Evolutionary conservation across 2,329 filamentous ascomycete genomes (phyloP), one percentile per base, ranked within the genome.

Genomic region (Alternaria panax): DNA sequence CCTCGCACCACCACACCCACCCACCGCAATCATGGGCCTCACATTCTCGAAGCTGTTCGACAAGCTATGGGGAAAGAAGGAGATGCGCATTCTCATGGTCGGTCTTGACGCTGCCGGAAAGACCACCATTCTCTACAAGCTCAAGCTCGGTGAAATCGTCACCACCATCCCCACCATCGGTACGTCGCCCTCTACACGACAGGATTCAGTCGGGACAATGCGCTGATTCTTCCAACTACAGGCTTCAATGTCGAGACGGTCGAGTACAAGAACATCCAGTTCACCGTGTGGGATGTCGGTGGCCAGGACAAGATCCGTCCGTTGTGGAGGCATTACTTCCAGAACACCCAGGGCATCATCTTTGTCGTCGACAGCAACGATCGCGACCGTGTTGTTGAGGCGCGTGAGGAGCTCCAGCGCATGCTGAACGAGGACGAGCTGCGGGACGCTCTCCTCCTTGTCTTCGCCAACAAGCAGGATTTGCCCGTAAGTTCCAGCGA

Each of bases 391-490:
- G 92, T 99, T 80, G 92, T 95, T 57, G 95, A 98, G 83, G 95
- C 95, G 57, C 88, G 90, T 72, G 91, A 92, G 79, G 95, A 99
- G 80, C 85, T 99, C 67, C 93, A 97, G 83, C 91, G 94, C 76
- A 98, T 98, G 82, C 92, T 98, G 82, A 95, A 96, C 80, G 95
- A 98, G 79, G 90, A 94, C 66, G 95, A 99, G 85, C 94, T 98
- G 88, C 93, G 95, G 83, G 94, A 98, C 77, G 93, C 93, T 63
- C 85, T 98, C 71, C 84, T 99, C 71, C 83, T 98, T 62, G 94
- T 99, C 41, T 98, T 99, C 80, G 95, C 95, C 75, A 99, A 99
- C 85, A 99, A 99, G 87, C 95, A 98, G 83, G 95, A 99, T 87
- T 84, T 98, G 71, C 85, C 87, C 59, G 92, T 92, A 76, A 88